Evolutionary conservation across 345 rosid species (phyloP).

Genomic region (Eucalyptus dawsonii): DNA sequence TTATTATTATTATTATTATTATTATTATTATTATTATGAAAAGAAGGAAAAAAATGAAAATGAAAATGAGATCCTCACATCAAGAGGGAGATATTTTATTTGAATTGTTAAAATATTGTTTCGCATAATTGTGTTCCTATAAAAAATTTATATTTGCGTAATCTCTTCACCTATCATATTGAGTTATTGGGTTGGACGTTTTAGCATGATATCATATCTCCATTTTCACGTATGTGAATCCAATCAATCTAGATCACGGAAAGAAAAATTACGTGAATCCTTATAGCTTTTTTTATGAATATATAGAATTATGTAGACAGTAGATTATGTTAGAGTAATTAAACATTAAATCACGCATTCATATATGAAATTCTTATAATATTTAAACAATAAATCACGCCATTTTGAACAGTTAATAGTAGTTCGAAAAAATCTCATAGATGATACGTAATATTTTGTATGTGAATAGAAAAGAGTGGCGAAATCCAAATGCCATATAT

Average conservation of each 20-base stretch:
- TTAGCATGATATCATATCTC: too few relatives aligned
- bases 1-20: too few relatives aligned
- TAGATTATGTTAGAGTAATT: background rate
- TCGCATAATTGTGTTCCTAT: background rate
- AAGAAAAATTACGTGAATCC: background rate
- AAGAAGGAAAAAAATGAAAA: rapidly evolving
- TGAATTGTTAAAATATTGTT: background rate
- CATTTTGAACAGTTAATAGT: too few relatives aligned
- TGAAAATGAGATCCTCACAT: background rate
- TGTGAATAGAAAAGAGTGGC: background rate
- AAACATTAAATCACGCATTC: too few relatives aligned
- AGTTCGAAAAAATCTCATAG: too few relatives aligned
- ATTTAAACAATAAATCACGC: too few relatives aligned
- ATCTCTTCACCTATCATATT: rapidly evolving
- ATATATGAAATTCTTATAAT: too few relatives aligned
- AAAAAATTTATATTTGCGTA: rapidly evolving
- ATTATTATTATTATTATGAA: too few relatives aligned
- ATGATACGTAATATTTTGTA: background rate
- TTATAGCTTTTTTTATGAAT: background rate
- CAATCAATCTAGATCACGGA: background rate
- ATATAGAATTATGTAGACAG: background rate
- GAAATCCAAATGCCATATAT: background rate
- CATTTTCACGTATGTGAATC: background rate
- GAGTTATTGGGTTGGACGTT: background rate
- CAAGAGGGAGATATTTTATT: background rate